Evolutionary conservation across 176 grass and related monocot species (phyloP).

Genomic region (Eleusine coracana): DNA sequence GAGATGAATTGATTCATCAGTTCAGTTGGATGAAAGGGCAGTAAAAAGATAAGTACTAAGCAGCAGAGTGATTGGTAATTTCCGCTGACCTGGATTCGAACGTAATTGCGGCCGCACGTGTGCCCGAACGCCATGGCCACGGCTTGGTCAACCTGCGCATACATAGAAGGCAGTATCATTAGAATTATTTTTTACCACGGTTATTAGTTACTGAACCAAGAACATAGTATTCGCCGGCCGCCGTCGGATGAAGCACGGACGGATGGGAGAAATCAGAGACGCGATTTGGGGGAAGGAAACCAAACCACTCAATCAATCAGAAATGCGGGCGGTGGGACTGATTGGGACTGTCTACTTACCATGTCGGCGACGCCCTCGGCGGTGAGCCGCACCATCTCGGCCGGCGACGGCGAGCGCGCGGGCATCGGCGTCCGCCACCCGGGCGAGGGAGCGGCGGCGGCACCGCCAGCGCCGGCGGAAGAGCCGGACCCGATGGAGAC

Average conservation of each 20-base stretch:
- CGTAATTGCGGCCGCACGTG: slow-evolving; percentile 61
- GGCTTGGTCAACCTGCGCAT: slow-evolving; percentile 64
- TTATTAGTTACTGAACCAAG: background rate
- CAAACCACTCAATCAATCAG: background rate
- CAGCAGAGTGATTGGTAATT: background rate
- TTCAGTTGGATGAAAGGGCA: no score
- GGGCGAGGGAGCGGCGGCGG: background rate
- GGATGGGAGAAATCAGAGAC: background rate
- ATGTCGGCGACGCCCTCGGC: slow-evolving; percentile 86
- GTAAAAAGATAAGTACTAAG: no score
- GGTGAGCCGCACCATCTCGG: slow-evolving; percentile 70
- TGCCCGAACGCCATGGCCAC: slow-evolving; percentile 76
- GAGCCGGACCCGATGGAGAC: slow-evolving; percentile 69
- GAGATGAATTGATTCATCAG: no score
- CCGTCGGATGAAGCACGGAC: background rate
- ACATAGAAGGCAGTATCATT: background rate
- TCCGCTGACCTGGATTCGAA: slow-evolving; percentile 61
- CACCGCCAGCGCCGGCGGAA: background rate
- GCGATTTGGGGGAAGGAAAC: background rate
- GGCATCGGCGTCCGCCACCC: slow-evolving; percentile 47
- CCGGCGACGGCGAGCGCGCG: slow-evolving; percentile 48
- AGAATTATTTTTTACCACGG: background rate
- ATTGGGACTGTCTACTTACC: slow-evolving; percentile 17
- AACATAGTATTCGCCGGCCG: background rate
- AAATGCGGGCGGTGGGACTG: background rate